Percentiles rank a stretch among this genome's conserved stretches.
These are phyloP conservation scores for Wickerhamomyces hampshirensis DNA, from an alignment of 805 yeast species.

Conservation along the genomic window DNA sequence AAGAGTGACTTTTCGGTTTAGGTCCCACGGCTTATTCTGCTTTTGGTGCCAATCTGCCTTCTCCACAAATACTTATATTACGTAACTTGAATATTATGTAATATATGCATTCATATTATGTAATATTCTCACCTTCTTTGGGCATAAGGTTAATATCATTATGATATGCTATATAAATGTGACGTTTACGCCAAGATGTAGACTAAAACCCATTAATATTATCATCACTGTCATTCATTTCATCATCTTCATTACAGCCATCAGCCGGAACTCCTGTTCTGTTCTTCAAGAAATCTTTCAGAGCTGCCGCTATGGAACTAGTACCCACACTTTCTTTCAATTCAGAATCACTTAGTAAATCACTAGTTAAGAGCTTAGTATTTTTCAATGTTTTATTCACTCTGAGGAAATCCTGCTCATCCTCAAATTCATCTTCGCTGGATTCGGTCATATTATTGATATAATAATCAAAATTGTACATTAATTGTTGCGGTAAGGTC, in stretches of 20 bases:
- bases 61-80: too few species aligned
- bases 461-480: constrained; percentile 24
- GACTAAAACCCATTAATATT: constrained; percentile 14
- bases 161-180: not conserved
- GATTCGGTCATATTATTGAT: constrained; percentile 20
- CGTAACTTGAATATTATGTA: too few species aligned
- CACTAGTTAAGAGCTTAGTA: constrained; percentile 3
- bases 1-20: too few species aligned
- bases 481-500: constrained; percentile 26
- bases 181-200: too few species aligned
- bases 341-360: constrained; percentile 10
- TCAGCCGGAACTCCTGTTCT: constrained; percentile 3
- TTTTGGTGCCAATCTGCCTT: too few species aligned
- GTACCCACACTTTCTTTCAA: constrained; percentile 4
- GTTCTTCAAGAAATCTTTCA: constrained; percentile 16
- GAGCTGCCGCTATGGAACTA: constrained; percentile 15
- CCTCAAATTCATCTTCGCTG: constrained; percentile 18
- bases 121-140: too few species aligned
- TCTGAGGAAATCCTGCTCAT: constrained; percentile 21
- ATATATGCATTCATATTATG: too few species aligned
- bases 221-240: constrained; percentile 11
- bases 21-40: not conserved
- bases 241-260: constrained; percentile 5
- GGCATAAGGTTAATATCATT: too few species aligned
- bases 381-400: constrained; percentile 16